These are phyloP conservation scores for Bidens hawaiensis DNA, from an alignment of 140 eudicot species.

Conservation along the genomic window DNA sequence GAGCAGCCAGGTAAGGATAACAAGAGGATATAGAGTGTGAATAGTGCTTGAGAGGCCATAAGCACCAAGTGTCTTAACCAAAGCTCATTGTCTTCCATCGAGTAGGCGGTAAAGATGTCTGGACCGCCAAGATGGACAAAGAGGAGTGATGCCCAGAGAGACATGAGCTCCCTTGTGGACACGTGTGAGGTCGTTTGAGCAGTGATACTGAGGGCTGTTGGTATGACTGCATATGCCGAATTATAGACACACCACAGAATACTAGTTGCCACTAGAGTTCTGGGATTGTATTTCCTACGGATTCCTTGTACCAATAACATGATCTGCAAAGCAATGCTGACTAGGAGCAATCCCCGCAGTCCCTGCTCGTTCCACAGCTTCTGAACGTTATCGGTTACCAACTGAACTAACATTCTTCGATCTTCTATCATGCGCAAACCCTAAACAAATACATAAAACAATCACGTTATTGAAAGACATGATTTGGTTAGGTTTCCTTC, in stretches of 20 bases:
- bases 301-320: constrained; percentile 1
- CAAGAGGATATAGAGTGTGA: constrained; percentile 1
- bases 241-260: constrained; percentile 4
- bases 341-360: constrained; percentile 17
- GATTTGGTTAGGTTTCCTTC: no score
- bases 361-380: constrained; percentile 27
- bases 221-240: neutral
- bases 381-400: constrained; percentile 15
- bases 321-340: constrained; percentile 24
- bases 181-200: neutral
- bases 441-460: no score
- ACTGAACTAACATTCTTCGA: neutral
- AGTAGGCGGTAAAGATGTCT: constrained; percentile 30
- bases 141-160: constrained; percentile 46
- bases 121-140: constrained; percentile 50
- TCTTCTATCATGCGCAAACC: no score
- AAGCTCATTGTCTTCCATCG: neutral
- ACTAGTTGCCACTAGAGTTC: neutral
- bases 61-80: neutral
- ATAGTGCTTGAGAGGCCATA: neutral
- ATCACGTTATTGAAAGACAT: no score
- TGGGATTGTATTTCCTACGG: constrained; percentile 8
- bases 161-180: constrained; percentile 20
- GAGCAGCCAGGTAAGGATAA: neutral
- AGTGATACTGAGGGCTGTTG: neutral